phyloP scores from a whole-genome alignment of 2,329 filamentous ascomycete species.

The Teratosphaeria pseudoeucalypti region DNA sequence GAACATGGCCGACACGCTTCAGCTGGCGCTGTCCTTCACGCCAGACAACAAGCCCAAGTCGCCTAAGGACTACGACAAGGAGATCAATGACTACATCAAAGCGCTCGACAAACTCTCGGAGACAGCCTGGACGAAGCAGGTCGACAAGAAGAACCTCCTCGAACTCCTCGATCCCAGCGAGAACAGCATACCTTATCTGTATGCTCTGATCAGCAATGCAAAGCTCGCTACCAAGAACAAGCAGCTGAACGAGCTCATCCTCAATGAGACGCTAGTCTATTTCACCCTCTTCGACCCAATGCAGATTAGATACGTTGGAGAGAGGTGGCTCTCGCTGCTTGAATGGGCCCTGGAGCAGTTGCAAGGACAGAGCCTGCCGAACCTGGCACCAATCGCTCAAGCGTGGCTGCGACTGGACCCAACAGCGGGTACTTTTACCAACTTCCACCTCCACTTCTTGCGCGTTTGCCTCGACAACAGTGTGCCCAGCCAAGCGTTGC shows the following conservation, averaged over 20 bases:
- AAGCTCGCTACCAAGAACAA: conserved; percentile 14
- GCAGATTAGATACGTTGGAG: conserved; percentile 45
- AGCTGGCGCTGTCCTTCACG: conserved; percentile 25
- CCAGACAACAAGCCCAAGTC: conserved; percentile 16
- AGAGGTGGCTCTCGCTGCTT: conserved; percentile 37
- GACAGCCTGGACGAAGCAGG: conserved; percentile 25
- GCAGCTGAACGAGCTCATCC: conserved; percentile 29
- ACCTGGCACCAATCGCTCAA: conserved; percentile 30
- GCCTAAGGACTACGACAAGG: conserved; percentile 30
- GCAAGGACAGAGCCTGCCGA: conserved; percentile 3
- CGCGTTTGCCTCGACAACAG: conserved; percentile 47
- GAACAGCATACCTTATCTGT: conserved; percentile 51
- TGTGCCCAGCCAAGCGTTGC: conserved; percentile 45
- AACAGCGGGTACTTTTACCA: conserved; percentile 54
- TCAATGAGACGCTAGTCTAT: conserved; percentile 41
- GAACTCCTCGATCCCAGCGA: conserved; percentile 44
- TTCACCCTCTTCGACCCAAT: conserved; percentile 41
- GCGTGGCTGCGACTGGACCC: conserved; percentile 59
- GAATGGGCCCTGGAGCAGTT: conserved; percentile 20
- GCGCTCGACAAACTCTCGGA: conserved; percentile 25
- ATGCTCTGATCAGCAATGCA: conserved; percentile 36
- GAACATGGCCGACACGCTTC: conserved; percentile 18
- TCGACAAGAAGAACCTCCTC: conserved; percentile 32
- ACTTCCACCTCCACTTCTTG: conserved; percentile 48
- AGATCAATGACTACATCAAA: conserved; percentile 26